These are phyloP conservation scores for Penicillium turbatum DNA, from an alignment of 495 filamentous ascomycete genomes.

Conservation along the genomic window DNA sequence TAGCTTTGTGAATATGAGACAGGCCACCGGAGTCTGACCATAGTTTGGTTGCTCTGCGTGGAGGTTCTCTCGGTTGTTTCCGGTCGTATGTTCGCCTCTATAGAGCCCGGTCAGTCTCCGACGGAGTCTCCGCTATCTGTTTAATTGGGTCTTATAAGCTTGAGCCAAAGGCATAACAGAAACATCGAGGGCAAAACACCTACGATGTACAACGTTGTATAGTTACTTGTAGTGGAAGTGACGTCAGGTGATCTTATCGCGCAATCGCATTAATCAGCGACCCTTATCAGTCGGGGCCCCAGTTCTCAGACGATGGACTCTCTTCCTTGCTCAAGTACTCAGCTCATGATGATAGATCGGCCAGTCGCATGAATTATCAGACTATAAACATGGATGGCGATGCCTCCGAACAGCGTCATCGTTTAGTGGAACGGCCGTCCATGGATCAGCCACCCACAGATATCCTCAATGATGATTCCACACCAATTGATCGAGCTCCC, in stretches of 20 bases:
- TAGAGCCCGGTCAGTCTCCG: too few species aligned
- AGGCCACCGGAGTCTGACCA: too few species aligned
- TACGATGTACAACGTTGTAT: too few species aligned
- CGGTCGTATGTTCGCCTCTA: too few species aligned
- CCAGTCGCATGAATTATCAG: slow-evolving; percentile 37
- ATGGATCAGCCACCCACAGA: slow-evolving; percentile 2
- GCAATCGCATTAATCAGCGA: slow-evolving; percentile 16
- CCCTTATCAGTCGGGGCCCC: neutral
- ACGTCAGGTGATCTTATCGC: slow-evolving; percentile 29
- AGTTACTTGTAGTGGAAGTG: too few species aligned
- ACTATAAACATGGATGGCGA: slow-evolving; percentile 34
- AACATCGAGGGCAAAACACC: too few species aligned
- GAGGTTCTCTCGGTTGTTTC: too few species aligned
- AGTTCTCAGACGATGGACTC: neutral
- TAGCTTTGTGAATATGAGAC: too few species aligned
- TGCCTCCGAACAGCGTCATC: slow-evolving; percentile 14
- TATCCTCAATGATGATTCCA: neutral
- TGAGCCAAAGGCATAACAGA: too few species aligned
- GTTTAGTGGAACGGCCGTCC: slow-evolving; percentile 7
- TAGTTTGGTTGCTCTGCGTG: too few species aligned
- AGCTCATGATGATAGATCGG: slow-evolving; percentile 9
- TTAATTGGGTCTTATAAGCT: too few species aligned
- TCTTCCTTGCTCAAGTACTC: neutral
- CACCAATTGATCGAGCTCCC: slow-evolving; percentile 6
- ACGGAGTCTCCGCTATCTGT: too few species aligned